phyloP scores from a whole-genome alignment of 495 filamentous ascomycete genomes.

The Podospora conica region DNA sequence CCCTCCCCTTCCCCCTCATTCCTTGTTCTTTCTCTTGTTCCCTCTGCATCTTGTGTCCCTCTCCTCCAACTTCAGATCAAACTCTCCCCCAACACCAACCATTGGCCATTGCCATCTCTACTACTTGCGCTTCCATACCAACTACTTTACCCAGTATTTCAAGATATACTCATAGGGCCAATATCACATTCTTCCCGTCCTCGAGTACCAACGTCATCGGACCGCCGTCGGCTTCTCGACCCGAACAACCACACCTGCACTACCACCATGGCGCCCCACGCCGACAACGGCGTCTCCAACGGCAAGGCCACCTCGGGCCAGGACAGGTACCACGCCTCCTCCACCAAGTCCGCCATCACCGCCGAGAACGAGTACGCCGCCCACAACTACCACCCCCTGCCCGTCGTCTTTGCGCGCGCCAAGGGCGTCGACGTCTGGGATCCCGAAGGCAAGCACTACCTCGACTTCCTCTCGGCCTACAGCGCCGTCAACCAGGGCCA shows the following conservation, averaged over 20 bases:
- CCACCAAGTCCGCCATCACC: constrained; percentile 71
- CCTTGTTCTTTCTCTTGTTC: neutral
- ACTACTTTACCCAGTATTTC: neutral
- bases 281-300: constrained; percentile 35
- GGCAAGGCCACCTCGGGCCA: constrained; percentile 26
- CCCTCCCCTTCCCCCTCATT: neutral
- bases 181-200: neutral
- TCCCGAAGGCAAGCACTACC: constrained; percentile 92
- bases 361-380: constrained; percentile 81
- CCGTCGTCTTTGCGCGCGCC: constrained; percentile 80
- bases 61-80: neutral
- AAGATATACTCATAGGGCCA: neutral
- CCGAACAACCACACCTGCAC: neutral
- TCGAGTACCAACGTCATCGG: no score
- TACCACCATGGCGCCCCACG: constrained; percentile 53
- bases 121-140: neutral
- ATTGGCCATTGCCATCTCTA: neutral
- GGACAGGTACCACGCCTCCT: constrained; percentile 67
- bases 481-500: constrained; percentile 98
- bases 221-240: no score
- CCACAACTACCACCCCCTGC: constrained; percentile 98
- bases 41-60: neutral
- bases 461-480: constrained; percentile 97
- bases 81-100: neutral
- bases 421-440: constrained; percentile 90